Evolutionary conservation across 225 moss, liverwort and hornwort species (phyloP).

Genomic region (Physcomitrium patens): DNA sequence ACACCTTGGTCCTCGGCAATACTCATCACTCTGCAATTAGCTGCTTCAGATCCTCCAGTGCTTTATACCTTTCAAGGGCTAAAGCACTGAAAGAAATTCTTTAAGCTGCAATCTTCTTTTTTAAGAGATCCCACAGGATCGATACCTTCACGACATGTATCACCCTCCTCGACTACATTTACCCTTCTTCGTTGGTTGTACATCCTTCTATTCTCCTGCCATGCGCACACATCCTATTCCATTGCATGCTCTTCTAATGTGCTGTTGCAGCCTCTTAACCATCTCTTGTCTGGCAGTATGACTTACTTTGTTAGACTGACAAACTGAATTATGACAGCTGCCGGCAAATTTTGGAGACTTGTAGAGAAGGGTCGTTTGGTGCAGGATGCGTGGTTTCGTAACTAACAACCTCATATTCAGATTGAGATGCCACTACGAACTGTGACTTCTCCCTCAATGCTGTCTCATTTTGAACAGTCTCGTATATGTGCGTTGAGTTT

Average conservation of each 20-base stretch:
- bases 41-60: slow-evolving; percentile 14
- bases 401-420: slow-evolving; percentile 7
- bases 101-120: too few relatives aligned
- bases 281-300: slow-evolving; percentile 49
- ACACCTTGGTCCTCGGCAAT: slow-evolving; percentile 68
- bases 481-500: not conserved
- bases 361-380: slow-evolving; percentile 12
- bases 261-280: slow-evolving; percentile 63
- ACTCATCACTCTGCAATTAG: slow-evolving; percentile 36
- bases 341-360: slow-evolving; percentile 18
- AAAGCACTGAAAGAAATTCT: too few relatives aligned
- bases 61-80: too few relatives aligned
- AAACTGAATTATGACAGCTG: not conserved
- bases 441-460: not conserved
- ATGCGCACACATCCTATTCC: slow-evolving; percentile 46
- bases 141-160: too few relatives aligned
- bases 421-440: not conserved
- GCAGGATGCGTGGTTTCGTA: slow-evolving; percentile 26
- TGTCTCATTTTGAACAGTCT: not conserved
- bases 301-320: not conserved
- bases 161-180: too few relatives aligned
- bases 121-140: too few relatives aligned
- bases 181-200: too few relatives aligned
- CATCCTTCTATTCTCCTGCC: too few relatives aligned
- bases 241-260: slow-evolving; percentile 68